A percentile compares a stretch with the other conserved stretches of the same genome.
These are phyloP conservation scores for Aspergillus sojae DNA, from an alignment of 2,329 filamentous ascomycete species.

Conservation along the genomic window DNA sequence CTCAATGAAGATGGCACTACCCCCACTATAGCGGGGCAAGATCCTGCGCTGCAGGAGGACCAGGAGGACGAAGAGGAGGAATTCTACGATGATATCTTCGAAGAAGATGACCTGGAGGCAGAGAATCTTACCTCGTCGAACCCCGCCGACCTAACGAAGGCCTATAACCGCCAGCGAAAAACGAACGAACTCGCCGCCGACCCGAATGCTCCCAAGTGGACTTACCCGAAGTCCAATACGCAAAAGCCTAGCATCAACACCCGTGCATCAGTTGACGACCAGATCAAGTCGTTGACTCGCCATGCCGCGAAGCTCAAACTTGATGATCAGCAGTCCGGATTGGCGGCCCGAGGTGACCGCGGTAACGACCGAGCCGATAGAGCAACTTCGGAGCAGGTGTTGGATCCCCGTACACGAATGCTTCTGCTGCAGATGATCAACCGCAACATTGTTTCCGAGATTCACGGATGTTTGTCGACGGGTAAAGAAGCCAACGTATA, in stretches of 20 bases:
- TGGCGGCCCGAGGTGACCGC: slow-evolving; percentile 51
- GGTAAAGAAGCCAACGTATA: slow-evolving; percentile 99
- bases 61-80: slow-evolving; percentile 55
- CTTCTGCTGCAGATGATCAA: slow-evolving; percentile 96
- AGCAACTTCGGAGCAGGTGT: slow-evolving; percentile 90
- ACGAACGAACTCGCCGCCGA: slow-evolving; percentile 58
- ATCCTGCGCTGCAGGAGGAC: slow-evolving; percentile 38
- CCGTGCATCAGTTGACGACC: slow-evolving; percentile 78
- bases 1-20: slow-evolving; percentile 39
- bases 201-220: slow-evolving; percentile 54
- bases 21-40: slow-evolving; percentile 36
- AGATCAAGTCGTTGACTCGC: slow-evolving; percentile 79
- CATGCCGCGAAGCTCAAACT: slow-evolving; percentile 86
- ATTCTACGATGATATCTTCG: slow-evolving; percentile 63
- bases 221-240: slow-evolving; percentile 71
- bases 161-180: slow-evolving; percentile 82
- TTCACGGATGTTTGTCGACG: slow-evolving; percentile 93
- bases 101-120: slow-evolving; percentile 57
- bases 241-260: slow-evolving; percentile 82
- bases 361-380: slow-evolving; percentile 80
- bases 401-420: slow-evolving; percentile 93
- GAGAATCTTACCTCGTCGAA: slow-evolving; percentile 61
- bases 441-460: slow-evolving; percentile 81
- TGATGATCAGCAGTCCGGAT: slow-evolving; percentile 61
- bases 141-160: slow-evolving; percentile 74